Evolutionary conservation across 1,284 basidiomycete species (phyloP).

Genomic region (Athelia psychrophila): DNA sequence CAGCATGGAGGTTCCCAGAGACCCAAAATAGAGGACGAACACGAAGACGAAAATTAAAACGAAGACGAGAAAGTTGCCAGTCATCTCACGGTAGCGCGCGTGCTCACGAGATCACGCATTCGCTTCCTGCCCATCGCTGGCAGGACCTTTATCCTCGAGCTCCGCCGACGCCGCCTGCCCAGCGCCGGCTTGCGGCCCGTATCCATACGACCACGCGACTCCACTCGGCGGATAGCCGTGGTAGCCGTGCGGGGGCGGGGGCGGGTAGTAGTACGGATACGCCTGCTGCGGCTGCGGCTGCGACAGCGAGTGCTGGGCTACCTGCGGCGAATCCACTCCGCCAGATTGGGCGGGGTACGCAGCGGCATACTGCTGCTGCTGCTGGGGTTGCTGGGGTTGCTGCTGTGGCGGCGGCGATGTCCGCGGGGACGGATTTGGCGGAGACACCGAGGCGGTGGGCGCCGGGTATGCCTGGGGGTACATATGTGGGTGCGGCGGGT

Average conservation of each 20-base stretch:
- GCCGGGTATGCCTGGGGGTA: conserved; percentile 10
- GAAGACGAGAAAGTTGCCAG: too few species aligned
- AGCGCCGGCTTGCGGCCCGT: not conserved
- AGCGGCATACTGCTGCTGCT: not conserved
- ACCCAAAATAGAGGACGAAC: too few species aligned
- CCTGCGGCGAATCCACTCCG: not conserved
- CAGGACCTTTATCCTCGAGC: not conserved
- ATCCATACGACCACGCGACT: not conserved
- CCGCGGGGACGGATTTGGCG: not conserved
- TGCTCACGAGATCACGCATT: not conserved
- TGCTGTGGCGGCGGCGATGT: not conserved
- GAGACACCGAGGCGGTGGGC: not conserved
- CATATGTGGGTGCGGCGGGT: conserved; percentile 11
- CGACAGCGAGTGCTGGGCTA: not conserved
- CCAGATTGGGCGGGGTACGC: not conserved
- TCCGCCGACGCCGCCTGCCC: not conserved
- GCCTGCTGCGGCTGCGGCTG: not conserved
- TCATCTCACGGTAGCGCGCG: too few species aligned
- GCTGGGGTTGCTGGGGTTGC: not conserved
- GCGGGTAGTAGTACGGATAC: not conserved
- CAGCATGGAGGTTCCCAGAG: too few species aligned
- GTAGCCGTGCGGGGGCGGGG: not conserved
- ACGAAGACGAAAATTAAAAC: too few species aligned
- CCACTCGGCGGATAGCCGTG: not conserved
- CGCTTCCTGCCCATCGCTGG: not conserved